Evolutionary conservation across 192 early-diverging fungal species (phyloP).

Genomic region (Umbelopsis isabellina): DNA sequence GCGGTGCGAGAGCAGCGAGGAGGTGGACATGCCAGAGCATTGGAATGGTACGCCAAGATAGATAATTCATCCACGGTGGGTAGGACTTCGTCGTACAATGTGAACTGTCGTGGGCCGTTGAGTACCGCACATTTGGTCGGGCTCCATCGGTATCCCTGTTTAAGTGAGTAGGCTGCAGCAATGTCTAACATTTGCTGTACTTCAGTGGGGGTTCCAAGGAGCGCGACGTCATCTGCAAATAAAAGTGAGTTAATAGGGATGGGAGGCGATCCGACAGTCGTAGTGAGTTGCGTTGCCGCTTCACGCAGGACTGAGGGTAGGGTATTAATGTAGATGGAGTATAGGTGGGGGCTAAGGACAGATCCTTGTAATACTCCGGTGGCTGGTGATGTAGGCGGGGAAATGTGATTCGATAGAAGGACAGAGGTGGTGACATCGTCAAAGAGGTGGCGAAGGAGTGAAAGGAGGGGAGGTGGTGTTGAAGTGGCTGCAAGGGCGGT

Average conservation of each 20-base stretch:
- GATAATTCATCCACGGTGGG: constrained; percentile 2
- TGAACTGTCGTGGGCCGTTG: background rate
- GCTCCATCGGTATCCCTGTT: constrained; percentile 26
- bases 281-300: too few species aligned
- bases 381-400: constrained; percentile 1
- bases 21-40: background rate
- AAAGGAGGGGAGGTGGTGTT: background rate
- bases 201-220: background rate
- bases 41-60: constrained; percentile 25
- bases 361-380: constrained; percentile 32
- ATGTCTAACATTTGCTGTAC: background rate
- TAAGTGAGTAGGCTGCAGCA: constrained; percentile 18
- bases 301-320: background rate
- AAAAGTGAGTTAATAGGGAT: too few species aligned
- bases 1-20: background rate
- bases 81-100: background rate
- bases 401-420: background rate
- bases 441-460: constrained; percentile 17
- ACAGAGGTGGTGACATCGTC: constrained; percentile 7
- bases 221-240: background rate
- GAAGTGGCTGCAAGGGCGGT: too few species aligned
- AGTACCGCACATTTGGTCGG: constrained; percentile 17
- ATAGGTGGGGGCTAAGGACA: constrained; percentile 23
- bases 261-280: too few species aligned
- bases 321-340: constrained; percentile 28